Evolutionary conservation across 2,329 filamentous ascomycete genomes (phyloP).

Genomic region (Colletotrichum sp.): DNA sequence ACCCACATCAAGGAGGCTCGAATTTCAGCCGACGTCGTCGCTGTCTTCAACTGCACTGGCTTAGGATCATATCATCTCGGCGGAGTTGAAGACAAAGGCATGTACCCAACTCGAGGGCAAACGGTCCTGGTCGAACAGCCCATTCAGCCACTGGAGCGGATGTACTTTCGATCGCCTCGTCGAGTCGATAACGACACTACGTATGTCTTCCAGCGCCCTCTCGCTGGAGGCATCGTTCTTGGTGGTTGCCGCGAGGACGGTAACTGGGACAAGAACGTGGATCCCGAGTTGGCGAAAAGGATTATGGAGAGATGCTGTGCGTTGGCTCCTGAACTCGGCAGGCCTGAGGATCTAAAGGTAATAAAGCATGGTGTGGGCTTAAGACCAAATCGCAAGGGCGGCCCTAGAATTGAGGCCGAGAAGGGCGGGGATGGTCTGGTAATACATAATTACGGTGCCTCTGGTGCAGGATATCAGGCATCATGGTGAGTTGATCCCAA

Average conservation of each 20-base stretch:
- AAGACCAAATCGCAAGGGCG: conserved; percentile 30
- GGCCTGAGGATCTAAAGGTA: conserved; percentile 35
- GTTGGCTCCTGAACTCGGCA: conserved; percentile 36
- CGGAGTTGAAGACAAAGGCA: conserved; percentile 76
- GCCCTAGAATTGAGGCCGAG: conserved; percentile 36
- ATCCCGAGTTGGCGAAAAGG: conserved; percentile 32
- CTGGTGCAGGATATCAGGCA: conserved; percentile 31
- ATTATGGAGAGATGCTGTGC: conserved; percentile 38
- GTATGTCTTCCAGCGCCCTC: conserved; percentile 48
- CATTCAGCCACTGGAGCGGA: conserved; percentile 37
- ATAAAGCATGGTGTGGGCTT: conserved; percentile 37
- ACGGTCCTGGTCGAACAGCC: conserved; percentile 41
- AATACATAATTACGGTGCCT: conserved; percentile 31
- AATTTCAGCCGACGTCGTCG: conserved; percentile 58
- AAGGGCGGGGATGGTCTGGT: conserved; percentile 23
- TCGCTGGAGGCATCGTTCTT: conserved; percentile 36
- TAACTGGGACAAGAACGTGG: conserved; percentile 34
- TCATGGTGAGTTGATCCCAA: conserved; percentile 21
- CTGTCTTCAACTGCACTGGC: conserved; percentile 83
- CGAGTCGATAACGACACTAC: conserved; percentile 45
- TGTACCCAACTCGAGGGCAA: conserved; percentile 83
- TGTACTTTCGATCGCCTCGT: conserved; percentile 43
- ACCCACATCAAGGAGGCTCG: conserved; percentile 76
- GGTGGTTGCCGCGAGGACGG: conserved; percentile 36
- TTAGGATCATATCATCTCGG: conserved; percentile 77